Evolutionary conservation across 192 early-diverging fungal genomes (phyloP).

Genomic region (Gaertneriomyces semiglobifer): DNA sequence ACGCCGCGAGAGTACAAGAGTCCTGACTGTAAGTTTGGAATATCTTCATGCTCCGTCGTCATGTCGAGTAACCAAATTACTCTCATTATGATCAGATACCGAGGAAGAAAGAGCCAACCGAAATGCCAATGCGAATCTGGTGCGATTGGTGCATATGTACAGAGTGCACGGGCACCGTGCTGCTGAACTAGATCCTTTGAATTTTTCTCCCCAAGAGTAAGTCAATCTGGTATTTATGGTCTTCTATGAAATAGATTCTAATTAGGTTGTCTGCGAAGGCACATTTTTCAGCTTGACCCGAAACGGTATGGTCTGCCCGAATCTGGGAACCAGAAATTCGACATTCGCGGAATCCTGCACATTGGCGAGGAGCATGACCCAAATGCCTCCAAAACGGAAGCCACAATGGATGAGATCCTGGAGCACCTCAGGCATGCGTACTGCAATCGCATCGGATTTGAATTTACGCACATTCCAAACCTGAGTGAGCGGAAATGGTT

Average conservation of each 20-base stretch:
- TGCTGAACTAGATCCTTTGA: slow-evolving; percentile 84
- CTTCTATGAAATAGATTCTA: background rate
- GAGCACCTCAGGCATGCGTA: slow-evolving; percentile 62
- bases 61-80: slow-evolving; percentile 2
- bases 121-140: slow-evolving; percentile 74
- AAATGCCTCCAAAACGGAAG: slow-evolving; percentile 46
- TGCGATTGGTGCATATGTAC: slow-evolving; percentile 72
- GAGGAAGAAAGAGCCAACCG: slow-evolving; percentile 78
- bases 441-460: slow-evolving; percentile 84
- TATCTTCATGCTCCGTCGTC: background rate
- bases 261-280: background rate
- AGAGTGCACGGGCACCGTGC: slow-evolving; percentile 78
- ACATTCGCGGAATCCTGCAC: slow-evolving; percentile 75
- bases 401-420: slow-evolving; percentile 65
- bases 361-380: slow-evolving; percentile 52
- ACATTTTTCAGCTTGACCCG: slow-evolving; percentile 69
- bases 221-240: slow-evolving; percentile 13
- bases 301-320: slow-evolving; percentile 76
- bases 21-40: slow-evolving; percentile 68
- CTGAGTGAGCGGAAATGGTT: slow-evolving; percentile 86
- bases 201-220: slow-evolving; percentile 65
- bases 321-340: slow-evolving; percentile 46
- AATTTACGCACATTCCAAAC: slow-evolving; percentile 91
- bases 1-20: slow-evolving; percentile 62
- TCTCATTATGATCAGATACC: slow-evolving; percentile 48